These are phyloP conservation scores for Ophiostoma angusticollis DNA, from an alignment of 2,329 filamentous ascomycete species.

Conservation along the genomic window DNA sequence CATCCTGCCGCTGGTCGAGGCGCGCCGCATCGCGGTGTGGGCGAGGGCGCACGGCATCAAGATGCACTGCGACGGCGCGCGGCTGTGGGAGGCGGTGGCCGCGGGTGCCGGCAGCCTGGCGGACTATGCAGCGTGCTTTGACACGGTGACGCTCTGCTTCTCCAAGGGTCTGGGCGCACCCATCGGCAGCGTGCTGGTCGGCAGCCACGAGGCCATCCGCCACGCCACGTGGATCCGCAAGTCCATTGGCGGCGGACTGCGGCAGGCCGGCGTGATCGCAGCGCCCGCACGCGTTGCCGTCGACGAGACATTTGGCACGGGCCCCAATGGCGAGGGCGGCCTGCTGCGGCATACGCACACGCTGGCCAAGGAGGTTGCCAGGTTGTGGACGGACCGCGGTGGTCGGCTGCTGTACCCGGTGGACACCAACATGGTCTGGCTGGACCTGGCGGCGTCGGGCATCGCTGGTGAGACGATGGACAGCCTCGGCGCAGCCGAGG, in stretches of 20 bases:
- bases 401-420: slow-evolving; percentile 56
- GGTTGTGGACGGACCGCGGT: slow-evolving; percentile 54
- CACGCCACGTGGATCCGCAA: slow-evolving; percentile 67
- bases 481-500: slow-evolving; percentile 27
- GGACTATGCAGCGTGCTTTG: slow-evolving; percentile 32
- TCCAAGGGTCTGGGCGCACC: slow-evolving; percentile 41
- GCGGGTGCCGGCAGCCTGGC: slow-evolving; percentile 28
- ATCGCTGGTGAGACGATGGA: slow-evolving; percentile 26
- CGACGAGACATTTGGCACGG: slow-evolving; percentile 61
- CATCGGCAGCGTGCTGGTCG: slow-evolving; percentile 35
- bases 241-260: slow-evolving; percentile 63
- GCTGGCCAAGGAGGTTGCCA: slow-evolving; percentile 46
- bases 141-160: slow-evolving; percentile 47
- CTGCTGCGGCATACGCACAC: slow-evolving; percentile 47
- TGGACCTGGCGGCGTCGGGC: slow-evolving; percentile 54
- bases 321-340: slow-evolving; percentile 45
- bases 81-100: slow-evolving; percentile 38
- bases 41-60: slow-evolving; percentile 38
- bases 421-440: slow-evolving; percentile 88
- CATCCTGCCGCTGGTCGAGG: slow-evolving; percentile 64
- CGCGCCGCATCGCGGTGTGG: slow-evolving; percentile 56
- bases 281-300: slow-evolving; percentile 65
- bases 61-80: slow-evolving; percentile 39
- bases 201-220: slow-evolving; percentile 41
- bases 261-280: slow-evolving; percentile 65